A percentile compares a stretch with the other conserved stretches of the same genome.
phyloP scores from a whole-genome alignment of 108 stramenopile species.

The Cyclotella sp. region DNA sequence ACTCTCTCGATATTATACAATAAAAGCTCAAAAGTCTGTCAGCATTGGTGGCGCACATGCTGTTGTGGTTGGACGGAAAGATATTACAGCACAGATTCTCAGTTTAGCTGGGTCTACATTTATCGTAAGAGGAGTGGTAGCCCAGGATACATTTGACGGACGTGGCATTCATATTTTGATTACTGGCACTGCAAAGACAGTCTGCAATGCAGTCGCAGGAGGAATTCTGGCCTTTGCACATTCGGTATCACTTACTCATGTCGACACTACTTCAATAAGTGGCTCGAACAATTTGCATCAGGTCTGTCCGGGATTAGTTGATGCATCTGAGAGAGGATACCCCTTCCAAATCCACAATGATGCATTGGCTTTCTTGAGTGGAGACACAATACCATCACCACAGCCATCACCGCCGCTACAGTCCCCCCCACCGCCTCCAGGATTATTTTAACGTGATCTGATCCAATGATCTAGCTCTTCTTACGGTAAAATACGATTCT shows the following conservation, averaged over 20 bases:
- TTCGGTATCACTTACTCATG: slow-evolving; percentile 57
- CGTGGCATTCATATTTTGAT: slow-evolving; percentile 55
- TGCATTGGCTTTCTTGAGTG: slow-evolving; percentile 63
- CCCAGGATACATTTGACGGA: slow-evolving; percentile 59
- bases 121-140: slow-evolving; percentile 68
- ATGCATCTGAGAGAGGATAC: slow-evolving; percentile 29
- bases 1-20: slow-evolving; percentile 59
- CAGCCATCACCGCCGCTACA: slow-evolving; percentile 7
- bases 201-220: slow-evolving; percentile 38
- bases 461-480: neutral
- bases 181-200: slow-evolving; percentile 60
- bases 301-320: slow-evolving; percentile 15
- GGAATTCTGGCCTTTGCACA: slow-evolving; percentile 67
- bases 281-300: neutral
- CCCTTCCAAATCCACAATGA: slow-evolving; percentile 84
- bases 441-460: slow-evolving; percentile 36
- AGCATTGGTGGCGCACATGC: slow-evolving; percentile 83
- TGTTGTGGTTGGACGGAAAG: slow-evolving; percentile 53
- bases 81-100: slow-evolving; percentile 62
- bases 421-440: slow-evolving; percentile 37
- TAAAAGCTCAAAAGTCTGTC: slow-evolving; percentile 66
- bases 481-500: too few species aligned
- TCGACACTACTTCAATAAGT: slow-evolving; percentile 8
- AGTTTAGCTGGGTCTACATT: slow-evolving; percentile 60
- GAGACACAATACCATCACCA: slow-evolving; percentile 42